Conservation (phyloP, 768 basidiomycete species). For the Agrocybe pediades region DNA sequence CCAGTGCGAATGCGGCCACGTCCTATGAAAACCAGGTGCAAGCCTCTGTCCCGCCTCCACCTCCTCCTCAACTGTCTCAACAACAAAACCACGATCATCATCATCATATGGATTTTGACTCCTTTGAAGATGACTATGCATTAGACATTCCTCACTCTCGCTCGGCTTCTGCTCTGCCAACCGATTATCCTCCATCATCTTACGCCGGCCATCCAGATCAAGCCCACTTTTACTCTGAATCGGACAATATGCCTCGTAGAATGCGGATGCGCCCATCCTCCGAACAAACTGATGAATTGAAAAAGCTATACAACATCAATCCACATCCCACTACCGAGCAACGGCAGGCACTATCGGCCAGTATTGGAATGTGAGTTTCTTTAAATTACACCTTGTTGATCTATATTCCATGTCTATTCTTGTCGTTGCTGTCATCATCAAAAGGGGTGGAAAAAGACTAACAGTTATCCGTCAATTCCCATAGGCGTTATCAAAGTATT, state of each 20-base stretch:
- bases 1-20: slow-evolving; percentile 30
- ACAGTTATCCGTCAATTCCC: slow-evolving; percentile 22
- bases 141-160: slow-evolving; percentile 36
- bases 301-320: slow-evolving; percentile 62
- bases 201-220: slow-evolving; percentile 51
- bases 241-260: slow-evolving; percentile 55
- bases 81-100: slow-evolving; percentile 19
- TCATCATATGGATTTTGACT: slow-evolving; percentile 39
- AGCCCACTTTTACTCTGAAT: slow-evolving; percentile 50
- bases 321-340: slow-evolving; percentile 72
- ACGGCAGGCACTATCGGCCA: slow-evolving; percentile 62
- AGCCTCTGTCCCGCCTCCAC: slow-evolving; percentile 20
- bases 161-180: slow-evolving; percentile 32
- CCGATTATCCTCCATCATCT: slow-evolving; percentile 38
- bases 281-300: slow-evolving; percentile 70
- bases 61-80: slow-evolving; percentile 29
- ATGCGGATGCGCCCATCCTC: slow-evolving; percentile 65
- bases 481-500: slow-evolving; percentile 76
- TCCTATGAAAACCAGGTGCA: slow-evolving; percentile 30
- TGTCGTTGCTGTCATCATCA: slow-evolving; percentile 17
- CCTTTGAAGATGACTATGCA: slow-evolving; percentile 45
- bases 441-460: slow-evolving; percentile 24
- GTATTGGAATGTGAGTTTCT: slow-evolving; percentile 70
- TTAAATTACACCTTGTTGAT: slow-evolving; percentile 13
- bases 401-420: slow-evolving; percentile 28